Conservation (phyloP, 176 grass and related monocot genomes). For the Oryza coarctata region DNA sequence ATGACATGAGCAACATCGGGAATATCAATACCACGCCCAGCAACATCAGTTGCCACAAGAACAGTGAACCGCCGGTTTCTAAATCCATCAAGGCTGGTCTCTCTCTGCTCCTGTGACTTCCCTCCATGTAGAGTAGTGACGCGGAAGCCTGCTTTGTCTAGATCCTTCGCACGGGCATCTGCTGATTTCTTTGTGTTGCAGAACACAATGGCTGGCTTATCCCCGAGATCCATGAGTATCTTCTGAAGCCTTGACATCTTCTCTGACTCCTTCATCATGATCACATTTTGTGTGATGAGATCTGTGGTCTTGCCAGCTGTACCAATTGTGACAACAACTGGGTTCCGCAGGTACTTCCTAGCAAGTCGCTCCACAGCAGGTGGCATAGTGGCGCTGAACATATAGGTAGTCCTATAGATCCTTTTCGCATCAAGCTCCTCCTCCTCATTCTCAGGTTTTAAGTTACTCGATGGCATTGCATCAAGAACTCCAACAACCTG, state of each 20-base stretch:
- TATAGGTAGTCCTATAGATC: slow-evolving; percentile 97
- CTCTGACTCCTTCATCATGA: slow-evolving; percentile 87
- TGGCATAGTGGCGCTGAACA: slow-evolving; percentile 99
- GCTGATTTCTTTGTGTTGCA: slow-evolving; percentile 95
- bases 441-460: slow-evolving; percentile 99
- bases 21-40: slow-evolving; percentile 98
- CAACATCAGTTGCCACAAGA: slow-evolving; percentile 96
- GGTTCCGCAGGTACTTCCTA: slow-evolving; percentile 92
- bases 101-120: slow-evolving; percentile 95
- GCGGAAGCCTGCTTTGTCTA: slow-evolving; percentile 81
- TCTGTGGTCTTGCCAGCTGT: slow-evolving; percentile 97
- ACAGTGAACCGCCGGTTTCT: slow-evolving; percentile 95
- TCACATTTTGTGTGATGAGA: slow-evolving; percentile 88
- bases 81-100: slow-evolving; percentile 94
- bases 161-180: slow-evolving; percentile 75
- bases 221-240: slow-evolving; percentile 79
- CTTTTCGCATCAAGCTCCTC: slow-evolving; percentile 93
- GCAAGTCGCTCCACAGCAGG: slow-evolving; percentile 91
- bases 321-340: slow-evolving; percentile 94
- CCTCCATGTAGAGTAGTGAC: slow-evolving; percentile 92
- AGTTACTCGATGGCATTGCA: slow-evolving; percentile 94
- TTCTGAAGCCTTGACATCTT: slow-evolving; percentile 81
- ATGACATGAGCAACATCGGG: slow-evolving; percentile 98
- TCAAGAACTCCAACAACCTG: slow-evolving; percentile 96
- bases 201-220: slow-evolving; percentile 97